Evolutionary conservation across 2,329 filamentous ascomycete species (phyloP).

Genomic region (Aspergillus tanneri): DNA sequence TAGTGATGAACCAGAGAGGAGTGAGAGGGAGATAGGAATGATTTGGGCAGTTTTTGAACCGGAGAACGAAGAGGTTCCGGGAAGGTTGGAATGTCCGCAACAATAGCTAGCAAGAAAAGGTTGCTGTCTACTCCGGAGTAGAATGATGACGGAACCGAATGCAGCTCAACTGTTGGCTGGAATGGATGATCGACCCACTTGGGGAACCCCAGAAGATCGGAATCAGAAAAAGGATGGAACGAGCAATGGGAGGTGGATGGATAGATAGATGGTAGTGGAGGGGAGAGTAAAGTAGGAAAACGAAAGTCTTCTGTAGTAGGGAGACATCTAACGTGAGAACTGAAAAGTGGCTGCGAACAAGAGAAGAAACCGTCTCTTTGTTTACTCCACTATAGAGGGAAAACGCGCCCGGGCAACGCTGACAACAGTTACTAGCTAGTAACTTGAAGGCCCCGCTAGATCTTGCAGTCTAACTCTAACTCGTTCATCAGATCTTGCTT

Average conservation of each 20-base stretch:
- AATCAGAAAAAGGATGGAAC: constrained; percentile 14
- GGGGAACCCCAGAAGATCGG: constrained; percentile 21
- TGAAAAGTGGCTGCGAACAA: constrained; percentile 1
- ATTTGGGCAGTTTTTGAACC: neutral
- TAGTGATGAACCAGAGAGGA: constrained; percentile 24
- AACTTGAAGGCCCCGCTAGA: constrained; percentile 4
- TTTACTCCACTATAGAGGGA: constrained; percentile 15
- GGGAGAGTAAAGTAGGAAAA: constrained; percentile 2
- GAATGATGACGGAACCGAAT: constrained; percentile 35
- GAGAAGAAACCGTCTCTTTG: constrained; percentile 11
- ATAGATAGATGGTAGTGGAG: constrained; percentile 1
- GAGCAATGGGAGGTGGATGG: constrained; percentile 3
- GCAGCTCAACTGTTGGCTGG: constrained; percentile 21
- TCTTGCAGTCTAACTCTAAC: constrained; percentile 12
- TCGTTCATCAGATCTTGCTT: constrained; percentile 2
- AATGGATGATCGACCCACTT: constrained; percentile 21
- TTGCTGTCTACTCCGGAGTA: constrained; percentile 36
- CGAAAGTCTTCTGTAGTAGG: too few relatives aligned
- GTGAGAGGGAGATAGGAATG: constrained; percentile 8
- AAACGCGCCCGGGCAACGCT: constrained; percentile 20
- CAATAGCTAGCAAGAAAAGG: constrained; percentile 22
- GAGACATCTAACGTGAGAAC: neutral
- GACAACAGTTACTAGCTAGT: too few relatives aligned
- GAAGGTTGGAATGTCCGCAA: constrained; percentile 24
- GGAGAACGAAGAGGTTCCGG: constrained; percentile 14